These are phyloP conservation scores for Brassica cretica DNA, from an alignment of 345 rosid species.

Conservation along the genomic window DNA sequence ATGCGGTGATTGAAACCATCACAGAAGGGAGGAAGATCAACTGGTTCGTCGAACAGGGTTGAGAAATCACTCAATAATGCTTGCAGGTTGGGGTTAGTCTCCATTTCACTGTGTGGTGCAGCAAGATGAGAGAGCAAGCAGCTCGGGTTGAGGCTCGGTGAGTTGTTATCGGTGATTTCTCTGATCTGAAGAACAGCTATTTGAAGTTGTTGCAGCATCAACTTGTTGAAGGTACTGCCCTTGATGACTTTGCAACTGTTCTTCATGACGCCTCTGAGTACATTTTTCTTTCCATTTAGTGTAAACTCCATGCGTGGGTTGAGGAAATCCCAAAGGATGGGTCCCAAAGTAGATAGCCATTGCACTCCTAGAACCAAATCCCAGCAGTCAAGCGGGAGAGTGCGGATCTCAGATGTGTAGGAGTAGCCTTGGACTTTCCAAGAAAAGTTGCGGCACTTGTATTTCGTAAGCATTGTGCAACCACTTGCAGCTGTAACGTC, in stretches of 20 bases:
- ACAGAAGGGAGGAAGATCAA: too few relatives aligned
- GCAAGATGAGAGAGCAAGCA: not conserved
- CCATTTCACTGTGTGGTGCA: not conserved
- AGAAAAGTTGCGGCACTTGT: not conserved
- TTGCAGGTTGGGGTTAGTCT: accelerated
- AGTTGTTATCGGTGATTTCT: not conserved
- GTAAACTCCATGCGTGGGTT: not conserved
- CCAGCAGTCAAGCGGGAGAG: not conserved
- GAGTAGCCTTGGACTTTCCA: not conserved
- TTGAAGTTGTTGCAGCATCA: not conserved
- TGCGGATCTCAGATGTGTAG: not conserved
- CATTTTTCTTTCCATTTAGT: not conserved
- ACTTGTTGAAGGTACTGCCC: not conserved
- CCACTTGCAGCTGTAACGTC: too few relatives aligned
- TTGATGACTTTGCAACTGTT: not conserved
- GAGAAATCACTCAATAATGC: too few relatives aligned
- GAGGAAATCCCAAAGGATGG: not conserved
- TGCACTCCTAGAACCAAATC: not conserved
- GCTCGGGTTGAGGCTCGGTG: too few relatives aligned
- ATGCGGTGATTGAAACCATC: too few relatives aligned
- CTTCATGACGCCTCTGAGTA: not conserved
- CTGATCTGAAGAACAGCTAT: not conserved
- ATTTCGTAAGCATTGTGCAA: too few relatives aligned
- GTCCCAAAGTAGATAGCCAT: not conserved
- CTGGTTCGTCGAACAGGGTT: too few relatives aligned